Conservation (phyloP, 805 yeast species). For the Debaryomyces tyrocola region DNA sequence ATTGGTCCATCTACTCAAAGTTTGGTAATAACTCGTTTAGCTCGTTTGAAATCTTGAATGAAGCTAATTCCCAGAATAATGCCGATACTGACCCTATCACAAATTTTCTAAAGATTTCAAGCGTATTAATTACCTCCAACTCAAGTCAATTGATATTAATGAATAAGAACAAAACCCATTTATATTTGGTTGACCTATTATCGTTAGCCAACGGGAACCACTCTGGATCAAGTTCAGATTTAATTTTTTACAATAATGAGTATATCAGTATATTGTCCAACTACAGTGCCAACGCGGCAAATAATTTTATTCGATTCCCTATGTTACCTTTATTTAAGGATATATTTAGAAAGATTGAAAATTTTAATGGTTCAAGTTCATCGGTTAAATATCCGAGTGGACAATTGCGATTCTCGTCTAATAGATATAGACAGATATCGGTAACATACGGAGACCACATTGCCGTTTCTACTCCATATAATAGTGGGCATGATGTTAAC, state of each 20-base stretch:
- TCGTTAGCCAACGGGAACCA: not conserved
- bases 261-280: conserved; percentile 24
- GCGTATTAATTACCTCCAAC: conserved; percentile 25
- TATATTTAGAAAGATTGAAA: conserved; percentile 20
- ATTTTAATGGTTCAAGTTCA: conserved; percentile 11
- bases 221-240: conserved; percentile 8
- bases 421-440: conserved; percentile 23
- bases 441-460: conserved; percentile 28
- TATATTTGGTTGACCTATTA: conserved; percentile 24
- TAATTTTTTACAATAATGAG: conserved; percentile 22
- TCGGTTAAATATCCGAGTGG: conserved; percentile 20
- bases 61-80: conserved; percentile 12
- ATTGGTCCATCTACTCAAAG: conserved; percentile 34
- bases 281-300: conserved; percentile 2
- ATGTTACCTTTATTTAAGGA: conserved; percentile 29
- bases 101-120: conserved; percentile 26
- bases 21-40: conserved; percentile 34
- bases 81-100: conserved; percentile 10
- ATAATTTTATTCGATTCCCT: conserved; percentile 26
- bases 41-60: conserved; percentile 22
- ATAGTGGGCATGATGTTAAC: conserved; percentile 18
- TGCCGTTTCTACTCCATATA: conserved; percentile 30
- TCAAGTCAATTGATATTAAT: conserved; percentile 16
- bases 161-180: conserved; percentile 11
- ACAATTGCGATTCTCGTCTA: conserved; percentile 21